These are phyloP conservation scores for Arctium minus DNA, from an alignment of 129 eudicot genomes.

Conservation along the genomic window DNA sequence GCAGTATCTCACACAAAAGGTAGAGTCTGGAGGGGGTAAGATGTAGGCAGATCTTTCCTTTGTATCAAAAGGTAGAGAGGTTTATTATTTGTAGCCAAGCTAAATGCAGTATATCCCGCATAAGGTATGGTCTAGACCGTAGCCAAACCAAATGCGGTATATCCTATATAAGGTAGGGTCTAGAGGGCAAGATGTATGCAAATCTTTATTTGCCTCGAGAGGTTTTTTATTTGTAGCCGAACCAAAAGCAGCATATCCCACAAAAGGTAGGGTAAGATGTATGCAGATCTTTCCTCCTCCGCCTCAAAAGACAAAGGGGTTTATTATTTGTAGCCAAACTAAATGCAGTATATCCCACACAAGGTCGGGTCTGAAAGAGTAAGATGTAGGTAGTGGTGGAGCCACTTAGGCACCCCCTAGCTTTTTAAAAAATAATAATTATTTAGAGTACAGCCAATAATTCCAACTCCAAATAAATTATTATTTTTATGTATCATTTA, in stretches of 20 bases:
- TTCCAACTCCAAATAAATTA: no score
- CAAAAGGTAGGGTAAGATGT: background rate
- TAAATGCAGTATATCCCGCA: background rate
- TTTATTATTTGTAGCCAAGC: background rate
- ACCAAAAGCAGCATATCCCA: background rate
- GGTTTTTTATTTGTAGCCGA: background rate
- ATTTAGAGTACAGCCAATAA: no score
- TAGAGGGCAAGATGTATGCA: background rate
- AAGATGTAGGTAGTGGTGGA: no score
- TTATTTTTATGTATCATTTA: no score
- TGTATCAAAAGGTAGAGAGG: background rate
- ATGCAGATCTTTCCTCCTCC: background rate
- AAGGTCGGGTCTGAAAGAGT: no score
- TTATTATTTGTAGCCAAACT: background rate
- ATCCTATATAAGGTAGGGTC: background rate
- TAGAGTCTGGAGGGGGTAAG: background rate
- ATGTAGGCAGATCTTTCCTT: background rate
- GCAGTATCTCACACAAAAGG: background rate
- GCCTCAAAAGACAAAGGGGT: no score
- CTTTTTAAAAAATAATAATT: no score
- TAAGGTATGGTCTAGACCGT: background rate
- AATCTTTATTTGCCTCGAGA: background rate
- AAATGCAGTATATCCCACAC: background rate
- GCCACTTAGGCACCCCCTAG: no score
- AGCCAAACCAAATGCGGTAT: background rate